Evolutionary conservation across 139 green algal species (phyloP), one percentile per base, ranked within the genome.

Genomic region (Coelastrella sp.): DNA sequence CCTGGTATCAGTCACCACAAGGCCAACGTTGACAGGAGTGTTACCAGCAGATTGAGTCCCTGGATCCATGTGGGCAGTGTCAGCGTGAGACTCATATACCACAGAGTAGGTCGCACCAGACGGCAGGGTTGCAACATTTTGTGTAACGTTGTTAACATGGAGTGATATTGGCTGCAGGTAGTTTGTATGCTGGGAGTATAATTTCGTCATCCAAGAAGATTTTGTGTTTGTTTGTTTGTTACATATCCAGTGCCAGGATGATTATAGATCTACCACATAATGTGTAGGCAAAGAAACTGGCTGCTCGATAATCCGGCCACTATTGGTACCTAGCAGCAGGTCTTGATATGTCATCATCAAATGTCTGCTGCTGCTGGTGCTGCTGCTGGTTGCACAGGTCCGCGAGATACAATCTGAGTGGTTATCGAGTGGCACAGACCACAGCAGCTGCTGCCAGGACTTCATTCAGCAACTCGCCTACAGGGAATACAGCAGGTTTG

Each of bases 1-100:
- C n/a, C 32, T 0, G 4, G 47, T 5, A 98, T 98, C 89, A 92
- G 92, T 59, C 58, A 86, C 16, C 90, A 97, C 92, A 92, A 94
- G 58, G 95, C 93, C 22, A 97, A 97, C 87, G 95, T 96, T 2
- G 97, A 99, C 91, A 90, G 93, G 14, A 92, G 94, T 23, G 95
- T 92, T 68, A 99, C 97, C 71, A 97, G 92, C 19, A 91, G 94
- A 76, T 94, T 99, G 10, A 98, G 96, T 10, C 97, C 97, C 10
- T 97, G 98, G 96, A 93, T 99, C 11, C 97, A 99, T 92, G 97
- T 94, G 64, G 97, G 97, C 23, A 96, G 96, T 88, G 94, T 99
- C 84, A 96, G 93, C 80, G 93, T 96, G 68, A 90, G 96, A 4
- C 89, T 94, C 91, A 92, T 98, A 47, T 96, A 94, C 78, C 94